Evolutionary conservation across 306 rosid species (phyloP).

Genomic region (Morella rubra): DNA sequence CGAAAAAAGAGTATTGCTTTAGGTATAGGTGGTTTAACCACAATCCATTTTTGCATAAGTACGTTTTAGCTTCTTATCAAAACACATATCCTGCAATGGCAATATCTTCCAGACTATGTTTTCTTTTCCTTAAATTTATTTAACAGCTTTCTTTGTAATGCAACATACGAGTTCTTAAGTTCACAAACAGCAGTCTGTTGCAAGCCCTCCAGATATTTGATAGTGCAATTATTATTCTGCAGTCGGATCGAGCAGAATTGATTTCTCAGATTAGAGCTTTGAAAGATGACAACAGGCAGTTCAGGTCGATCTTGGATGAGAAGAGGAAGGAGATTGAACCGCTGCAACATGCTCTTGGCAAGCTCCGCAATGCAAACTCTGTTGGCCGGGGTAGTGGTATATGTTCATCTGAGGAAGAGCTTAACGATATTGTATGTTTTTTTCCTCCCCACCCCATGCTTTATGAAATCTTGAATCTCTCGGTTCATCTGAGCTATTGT

Average conservation of each 20-base stretch:
- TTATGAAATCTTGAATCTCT: conserved; percentile 21
- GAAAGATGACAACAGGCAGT: conserved; percentile 66
- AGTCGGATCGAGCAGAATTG: conserved; percentile 70
- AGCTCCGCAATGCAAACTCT: conserved; percentile 72
- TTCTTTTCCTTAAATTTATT: background rate
- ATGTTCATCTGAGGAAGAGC: conserved; percentile 94
- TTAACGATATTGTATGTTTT: conserved; percentile 59
- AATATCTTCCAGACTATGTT: no score
- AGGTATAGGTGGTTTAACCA: background rate
- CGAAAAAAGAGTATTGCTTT: background rate
- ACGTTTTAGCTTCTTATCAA: no score
- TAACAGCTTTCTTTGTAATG: background rate
- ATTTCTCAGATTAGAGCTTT: conserved; percentile 78
- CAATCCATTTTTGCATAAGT: background rate
- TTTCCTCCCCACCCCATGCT: conserved; percentile 9
- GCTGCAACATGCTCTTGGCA: conserved; percentile 82
- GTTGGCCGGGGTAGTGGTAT: conserved; percentile 62
- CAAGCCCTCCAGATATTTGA: conserved; percentile 1
- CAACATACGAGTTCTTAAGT: background rate
- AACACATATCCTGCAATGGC: background rate
- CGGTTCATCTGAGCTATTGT: conserved; percentile 33
- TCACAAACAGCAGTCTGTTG: background rate
- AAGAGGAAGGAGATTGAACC: conserved; percentile 86
- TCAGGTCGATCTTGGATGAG: conserved; percentile 62
- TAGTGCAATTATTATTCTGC: conserved; percentile 25